Base-by-base conservation (phyloP, 208 protist species). In the Trypanosoma conorhini region DNA sequence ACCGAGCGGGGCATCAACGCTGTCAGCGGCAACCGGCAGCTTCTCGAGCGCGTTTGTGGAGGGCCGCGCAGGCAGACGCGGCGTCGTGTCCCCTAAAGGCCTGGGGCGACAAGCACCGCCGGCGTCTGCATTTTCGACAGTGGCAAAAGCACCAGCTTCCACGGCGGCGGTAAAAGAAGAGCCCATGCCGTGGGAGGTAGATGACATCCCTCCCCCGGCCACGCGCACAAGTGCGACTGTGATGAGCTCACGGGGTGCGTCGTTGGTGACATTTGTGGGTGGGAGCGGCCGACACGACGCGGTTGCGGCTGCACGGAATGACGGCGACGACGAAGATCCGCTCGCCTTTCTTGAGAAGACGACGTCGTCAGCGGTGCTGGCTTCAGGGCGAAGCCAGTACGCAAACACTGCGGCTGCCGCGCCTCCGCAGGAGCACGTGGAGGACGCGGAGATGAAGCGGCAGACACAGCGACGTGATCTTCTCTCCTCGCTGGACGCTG, bases 401-500 rank as follows among this genome's bases (percentile, higher is more conserved):
- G 17, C 48, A 28, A 35, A 9, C 28, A 1, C 46, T 52, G 46
- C 38, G 50, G 48, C 22, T 44, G 52, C 5, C 24, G 68, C 63
- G 7, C 10, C 38, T 28, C 42, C 22, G 19, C n/a, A 61, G 13
- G 28, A 5, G 17, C 7, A 62, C 13, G 33, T 44, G 17, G 35
- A 68, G 24, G 22, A 56, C 24, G 50, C 61, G n/a, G 63, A 70
- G 40, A 31, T n/a, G 31, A 48, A n/a, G 12, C 60, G 73, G 38
- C 26, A 51, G 50, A 56, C 28, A 21, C 63, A 84, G 44, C 48
- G 65, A 48, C 74, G 70, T 30, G 75, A 85, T 31, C 72, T 90
- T 40, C 70, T 79, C 31, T 64, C 74, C 13, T 82, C 82, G 0
- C 57, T 88, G 40, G 75, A 81, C 48, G 80, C 83, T 15, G 51